Percentiles rank a stretch among this genome's conserved stretches.
phyloP scores from a whole-genome alignment of 345 rosid genomes.

The Euphorbia tirucalli region DNA sequence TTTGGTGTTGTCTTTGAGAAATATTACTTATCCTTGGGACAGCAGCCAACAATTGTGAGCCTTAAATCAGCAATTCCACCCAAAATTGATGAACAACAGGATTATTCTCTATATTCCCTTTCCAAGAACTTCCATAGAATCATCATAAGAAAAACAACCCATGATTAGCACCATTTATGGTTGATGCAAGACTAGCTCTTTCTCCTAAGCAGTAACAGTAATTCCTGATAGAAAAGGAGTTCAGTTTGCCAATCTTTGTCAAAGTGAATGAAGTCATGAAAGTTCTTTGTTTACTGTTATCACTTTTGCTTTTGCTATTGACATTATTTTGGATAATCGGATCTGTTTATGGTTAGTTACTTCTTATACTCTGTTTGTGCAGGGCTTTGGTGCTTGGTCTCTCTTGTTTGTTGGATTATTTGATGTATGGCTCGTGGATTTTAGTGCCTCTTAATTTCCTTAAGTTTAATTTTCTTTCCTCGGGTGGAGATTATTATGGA shows the following conservation, averaged over 20 bases:
- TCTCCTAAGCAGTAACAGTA: too few species aligned
- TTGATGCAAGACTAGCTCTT: not conserved
- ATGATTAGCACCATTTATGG: not conserved
- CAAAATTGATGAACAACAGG: not conserved
- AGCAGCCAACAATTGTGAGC: not conserved
- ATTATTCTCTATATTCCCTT: too few species aligned
- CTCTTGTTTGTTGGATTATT: slow-evolving; percentile 57
- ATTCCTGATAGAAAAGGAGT: too few species aligned
- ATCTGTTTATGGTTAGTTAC: not conserved
- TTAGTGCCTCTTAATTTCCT: slow-evolving; percentile 86
- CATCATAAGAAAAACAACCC: not conserved
- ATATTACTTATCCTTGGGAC: not conserved
- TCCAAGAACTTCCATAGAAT: not conserved
- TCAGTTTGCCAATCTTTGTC: too few species aligned
- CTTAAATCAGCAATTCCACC: not conserved
- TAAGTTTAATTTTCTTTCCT: slow-evolving; percentile 88
- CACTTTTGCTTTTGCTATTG: not conserved
- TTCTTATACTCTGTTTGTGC: slow-evolving; percentile 14
- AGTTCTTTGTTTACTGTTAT: not conserved
- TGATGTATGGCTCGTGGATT: slow-evolving; percentile 86
- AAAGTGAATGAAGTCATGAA: too few species aligned
- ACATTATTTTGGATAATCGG: not conserved
- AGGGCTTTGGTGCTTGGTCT: slow-evolving; percentile 74
- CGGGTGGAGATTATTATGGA: slow-evolving; percentile 95
- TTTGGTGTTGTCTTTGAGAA: not conserved